Evolutionary conservation across 2,329 filamentous ascomycete species (phyloP).

Genomic region (Raffaelea albimanens): DNA sequence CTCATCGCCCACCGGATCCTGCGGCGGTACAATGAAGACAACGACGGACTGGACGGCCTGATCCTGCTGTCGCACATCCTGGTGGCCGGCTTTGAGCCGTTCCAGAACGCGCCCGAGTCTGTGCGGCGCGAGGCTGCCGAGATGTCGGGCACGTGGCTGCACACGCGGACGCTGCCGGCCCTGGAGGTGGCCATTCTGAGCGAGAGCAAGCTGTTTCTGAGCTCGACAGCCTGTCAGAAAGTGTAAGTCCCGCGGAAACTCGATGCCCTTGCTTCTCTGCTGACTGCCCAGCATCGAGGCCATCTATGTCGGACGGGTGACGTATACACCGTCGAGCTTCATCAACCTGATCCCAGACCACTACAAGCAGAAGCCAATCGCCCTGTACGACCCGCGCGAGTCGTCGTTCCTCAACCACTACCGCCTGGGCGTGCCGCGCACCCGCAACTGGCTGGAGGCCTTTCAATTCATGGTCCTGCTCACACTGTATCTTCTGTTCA

Average conservation of each 20-base stretch:
- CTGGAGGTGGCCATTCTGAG: conserved; percentile 77
- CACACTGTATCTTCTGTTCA: conserved; percentile 59
- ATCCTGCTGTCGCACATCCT: conserved; percentile 69
- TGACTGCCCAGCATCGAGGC: conserved; percentile 49
- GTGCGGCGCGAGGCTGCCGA: conserved; percentile 48
- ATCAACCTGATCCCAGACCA: conserved; percentile 78
- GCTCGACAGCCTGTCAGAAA: conserved; percentile 69
- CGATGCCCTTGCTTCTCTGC: not conserved
- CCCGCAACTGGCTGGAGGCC: conserved; percentile 65
- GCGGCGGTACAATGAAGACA: conserved; percentile 69
- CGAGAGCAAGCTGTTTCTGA: conserved; percentile 70
- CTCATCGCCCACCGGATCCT: conserved; percentile 70
- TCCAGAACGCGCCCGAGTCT: conserved; percentile 67
- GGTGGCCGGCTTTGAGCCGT: conserved; percentile 75
- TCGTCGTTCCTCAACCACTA: conserved; percentile 77
- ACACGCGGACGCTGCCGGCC: conserved; percentile 58
- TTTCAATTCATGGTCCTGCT: conserved; percentile 64
- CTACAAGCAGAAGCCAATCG: conserved; percentile 77
- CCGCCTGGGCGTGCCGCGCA: conserved; percentile 71
- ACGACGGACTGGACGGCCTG: conserved; percentile 59
- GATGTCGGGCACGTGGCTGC: conserved; percentile 29
- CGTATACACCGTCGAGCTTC: conserved; percentile 74
- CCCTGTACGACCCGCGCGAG: conserved; percentile 67
- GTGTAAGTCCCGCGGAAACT: conserved; percentile 32
- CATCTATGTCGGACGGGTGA: conserved; percentile 70